Evolutionary conservation across 2,329 filamentous ascomycete genomes (phyloP).

Genomic region (Dothideomycetes sp.): DNA sequence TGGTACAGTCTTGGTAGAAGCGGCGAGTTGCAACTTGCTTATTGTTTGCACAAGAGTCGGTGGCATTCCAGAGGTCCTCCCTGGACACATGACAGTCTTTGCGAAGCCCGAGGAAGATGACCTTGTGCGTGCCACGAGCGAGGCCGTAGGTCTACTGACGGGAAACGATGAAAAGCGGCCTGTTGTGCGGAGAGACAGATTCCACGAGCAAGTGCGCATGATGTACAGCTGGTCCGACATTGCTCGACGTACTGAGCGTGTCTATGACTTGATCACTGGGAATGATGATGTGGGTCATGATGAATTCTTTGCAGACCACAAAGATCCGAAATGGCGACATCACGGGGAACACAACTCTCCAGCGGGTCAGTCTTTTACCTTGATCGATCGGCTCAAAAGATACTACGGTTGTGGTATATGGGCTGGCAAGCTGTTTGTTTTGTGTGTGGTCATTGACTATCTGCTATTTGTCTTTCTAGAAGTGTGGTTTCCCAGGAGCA

Average conservation of each 20-base stretch:
- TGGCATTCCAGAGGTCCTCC: slow-evolving; percentile 91
- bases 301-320: slow-evolving; percentile 68
- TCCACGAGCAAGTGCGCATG: slow-evolving; percentile 92
- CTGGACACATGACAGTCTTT: slow-evolving; percentile 94
- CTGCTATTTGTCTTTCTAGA: slow-evolving; percentile 82
- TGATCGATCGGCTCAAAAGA: slow-evolving; percentile 88
- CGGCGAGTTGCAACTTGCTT: slow-evolving; percentile 88
- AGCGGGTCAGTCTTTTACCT: slow-evolving; percentile 63
- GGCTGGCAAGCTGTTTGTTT: slow-evolving; percentile 94
- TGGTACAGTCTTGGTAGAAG: slow-evolving; percentile 95
- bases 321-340: slow-evolving; percentile 33
- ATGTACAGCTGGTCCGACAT: slow-evolving; percentile 99
- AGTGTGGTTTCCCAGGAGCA: slow-evolving; percentile 71
- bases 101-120: slow-evolving; percentile 96
- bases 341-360: slow-evolving; percentile 51
- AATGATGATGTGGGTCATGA: slow-evolving; percentile 45
- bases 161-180: slow-evolving; percentile 14
- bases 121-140: slow-evolving; percentile 77
- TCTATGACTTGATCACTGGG: slow-evolving; percentile 88
- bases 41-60: slow-evolving; percentile 95
- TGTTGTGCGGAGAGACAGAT: slow-evolving; percentile 73
- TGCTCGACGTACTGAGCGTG: slow-evolving; percentile 82
- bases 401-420: slow-evolving; percentile 98
- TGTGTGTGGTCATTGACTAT: slow-evolving; percentile 92
- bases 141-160: slow-evolving; percentile 70